These are phyloP conservation scores for Coffea eugenioides DNA, from an alignment of 257 asterid genomes.

Conservation along the genomic window DNA sequence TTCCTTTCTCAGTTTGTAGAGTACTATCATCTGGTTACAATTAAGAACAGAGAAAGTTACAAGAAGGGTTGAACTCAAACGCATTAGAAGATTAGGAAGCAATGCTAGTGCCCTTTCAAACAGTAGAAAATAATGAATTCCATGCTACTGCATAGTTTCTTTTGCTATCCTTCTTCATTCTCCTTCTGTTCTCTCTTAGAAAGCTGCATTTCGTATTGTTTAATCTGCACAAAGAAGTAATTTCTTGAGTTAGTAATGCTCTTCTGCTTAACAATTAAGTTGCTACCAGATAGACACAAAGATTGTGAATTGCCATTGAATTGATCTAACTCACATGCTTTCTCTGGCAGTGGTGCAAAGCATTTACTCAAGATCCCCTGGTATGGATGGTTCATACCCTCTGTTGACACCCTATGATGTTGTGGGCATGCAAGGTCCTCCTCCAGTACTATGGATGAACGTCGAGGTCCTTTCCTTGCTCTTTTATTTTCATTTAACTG, in stretches of 20 bases:
- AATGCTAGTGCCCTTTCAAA: background rate
- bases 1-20: background rate
- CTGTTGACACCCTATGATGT: constrained; percentile 35
- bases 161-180: background rate
- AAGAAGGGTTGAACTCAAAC: too few relatives aligned
- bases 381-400: constrained; percentile 22
- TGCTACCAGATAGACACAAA: background rate
- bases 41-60: background rate
- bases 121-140: background rate
- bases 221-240: background rate
- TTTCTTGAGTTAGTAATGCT: too few relatives aligned
- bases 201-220: background rate
- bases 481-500: background rate
- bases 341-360: constrained; percentile 53
- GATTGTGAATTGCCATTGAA: background rate
- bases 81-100: background rate
- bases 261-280: background rate
- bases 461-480: constrained; percentile 53
- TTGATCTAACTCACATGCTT: background rate
- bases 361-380: constrained; percentile 40
- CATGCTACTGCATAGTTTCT: background rate
- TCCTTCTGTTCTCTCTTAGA: background rate
- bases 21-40: background rate
- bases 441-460: constrained; percentile 65
- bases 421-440: constrained; percentile 11